These are phyloP conservation scores for Populus hybrid DNA, from an alignment of 441 rosid species.

Conservation along the genomic window DNA sequence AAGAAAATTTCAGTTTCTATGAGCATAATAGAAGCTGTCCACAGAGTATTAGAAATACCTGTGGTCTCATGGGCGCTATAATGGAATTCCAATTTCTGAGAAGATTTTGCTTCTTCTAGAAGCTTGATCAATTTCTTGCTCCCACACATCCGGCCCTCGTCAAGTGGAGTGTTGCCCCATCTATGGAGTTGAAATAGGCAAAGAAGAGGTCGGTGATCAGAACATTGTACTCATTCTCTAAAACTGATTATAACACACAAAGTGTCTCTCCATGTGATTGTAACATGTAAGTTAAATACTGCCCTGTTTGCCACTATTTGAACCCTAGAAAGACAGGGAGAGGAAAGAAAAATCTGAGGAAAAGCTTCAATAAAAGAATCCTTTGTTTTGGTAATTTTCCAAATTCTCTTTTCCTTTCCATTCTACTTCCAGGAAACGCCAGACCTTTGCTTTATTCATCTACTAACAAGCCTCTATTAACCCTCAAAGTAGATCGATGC, in stretches of 20 bases:
- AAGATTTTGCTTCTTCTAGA: constrained; percentile 62
- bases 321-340: background rate
- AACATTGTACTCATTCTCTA: background rate
- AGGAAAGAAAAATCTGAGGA: background rate
- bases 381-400: background rate
- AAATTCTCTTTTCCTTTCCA: background rate
- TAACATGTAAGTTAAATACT: background rate
- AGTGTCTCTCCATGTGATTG: background rate
- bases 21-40: background rate
- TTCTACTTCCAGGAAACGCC: background rate
- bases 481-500: background rate
- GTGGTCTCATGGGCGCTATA: constrained; percentile 29
- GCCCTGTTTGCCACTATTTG: background rate
- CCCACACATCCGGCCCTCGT: constrained; percentile 66
- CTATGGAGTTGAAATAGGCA: constrained; percentile 30
- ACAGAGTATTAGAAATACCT: constrained; percentile 38
- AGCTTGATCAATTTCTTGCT: constrained; percentile 80
- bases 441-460: background rate
- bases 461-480: background rate
- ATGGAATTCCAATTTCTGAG: constrained; percentile 40
- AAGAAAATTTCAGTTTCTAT: background rate
- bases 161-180: constrained; percentile 86
- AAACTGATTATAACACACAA: background rate
- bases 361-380: background rate
- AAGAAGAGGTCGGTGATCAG: background rate